A percentile compares a stretch with the other conserved stretches of the same genome.
Conservation (phyloP, 2,329 filamentous ascomycete genomes). For the Penicillium occitanis region DNA sequence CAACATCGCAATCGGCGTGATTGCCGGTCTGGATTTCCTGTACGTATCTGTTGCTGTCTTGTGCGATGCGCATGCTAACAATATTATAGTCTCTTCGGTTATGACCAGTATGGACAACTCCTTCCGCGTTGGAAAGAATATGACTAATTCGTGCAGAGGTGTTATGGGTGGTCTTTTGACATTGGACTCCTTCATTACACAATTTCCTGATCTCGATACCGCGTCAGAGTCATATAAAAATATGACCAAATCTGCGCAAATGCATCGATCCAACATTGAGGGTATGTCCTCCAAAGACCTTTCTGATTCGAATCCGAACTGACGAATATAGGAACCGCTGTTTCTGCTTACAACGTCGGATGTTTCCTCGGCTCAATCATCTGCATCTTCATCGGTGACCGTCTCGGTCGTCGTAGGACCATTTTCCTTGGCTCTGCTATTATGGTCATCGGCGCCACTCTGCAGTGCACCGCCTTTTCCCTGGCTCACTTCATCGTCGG, state of each 20-base stretch:
- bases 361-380: conserved; percentile 53
- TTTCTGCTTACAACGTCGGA: conserved; percentile 50
- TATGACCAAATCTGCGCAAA: conserved; percentile 24
- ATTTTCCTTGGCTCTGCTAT: conserved; percentile 52
- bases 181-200: conserved; percentile 59
- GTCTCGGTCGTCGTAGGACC: conserved; percentile 52
- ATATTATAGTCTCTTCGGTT: conserved; percentile 51
- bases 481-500: conserved; percentile 54
- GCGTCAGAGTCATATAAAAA: conserved; percentile 32
- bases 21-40: conserved; percentile 71
- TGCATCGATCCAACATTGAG: conserved; percentile 38
- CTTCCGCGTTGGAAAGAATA: neutral
- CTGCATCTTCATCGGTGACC: conserved; percentile 54
- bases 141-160: conserved; percentile 43
- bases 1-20: conserved; percentile 67
- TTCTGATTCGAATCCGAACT: neutral
- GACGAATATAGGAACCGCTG: conserved; percentile 36
- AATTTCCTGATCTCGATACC: conserved; percentile 58
- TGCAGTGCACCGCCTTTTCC: conserved; percentile 50
- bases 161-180: conserved; percentile 75
- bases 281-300: conserved; percentile 26
- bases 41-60: conserved; percentile 31
- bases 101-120: conserved; percentile 58
- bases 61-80: neutral
- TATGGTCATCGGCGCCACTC: conserved; percentile 51